Percentiles rank a stretch among this genome's conserved stretches.
phyloP scores from a whole-genome alignment of 495 filamentous ascomycete species.

The Bathelium albidoporum region DNA sequence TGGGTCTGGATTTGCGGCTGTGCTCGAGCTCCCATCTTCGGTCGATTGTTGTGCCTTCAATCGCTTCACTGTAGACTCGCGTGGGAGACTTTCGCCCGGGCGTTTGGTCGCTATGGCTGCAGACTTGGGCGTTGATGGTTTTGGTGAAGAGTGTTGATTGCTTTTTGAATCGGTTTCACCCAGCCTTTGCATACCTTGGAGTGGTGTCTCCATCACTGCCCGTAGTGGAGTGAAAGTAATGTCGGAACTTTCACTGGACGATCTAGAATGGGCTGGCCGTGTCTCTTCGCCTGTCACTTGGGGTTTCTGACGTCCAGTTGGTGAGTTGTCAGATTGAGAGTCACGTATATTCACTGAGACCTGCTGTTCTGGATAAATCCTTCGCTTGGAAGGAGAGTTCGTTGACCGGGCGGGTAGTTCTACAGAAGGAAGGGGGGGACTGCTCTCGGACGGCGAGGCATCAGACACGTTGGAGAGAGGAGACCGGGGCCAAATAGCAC shows the following conservation, averaged over 20 bases:
- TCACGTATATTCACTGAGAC: neutral
- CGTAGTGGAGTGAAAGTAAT: neutral
- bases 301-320: neutral
- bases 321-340: neutral
- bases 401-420: neutral
- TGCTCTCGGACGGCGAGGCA: neutral
- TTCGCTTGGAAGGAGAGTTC: neutral
- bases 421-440: neutral
- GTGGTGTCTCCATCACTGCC: neutral
- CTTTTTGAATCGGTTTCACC: neutral
- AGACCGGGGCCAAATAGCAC: neutral
- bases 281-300: too few relatives aligned
- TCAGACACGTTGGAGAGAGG: neutral
- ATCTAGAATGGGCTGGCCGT: neutral
- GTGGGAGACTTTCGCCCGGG: neutral
- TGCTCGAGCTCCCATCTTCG: neutral
- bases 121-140: neutral
- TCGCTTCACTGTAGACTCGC: neutral
- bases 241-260: neutral
- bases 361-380: neutral
- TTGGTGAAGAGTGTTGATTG: neutral
- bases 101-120: neutral
- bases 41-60: neutral
- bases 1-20: neutral
- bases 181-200: neutral